Percentiles rank a stretch among this genome's conserved stretches.
phyloP scores from a whole-genome alignment of 73 alveolate genomes.

The Tetrahymena malaccensis region DNA sequence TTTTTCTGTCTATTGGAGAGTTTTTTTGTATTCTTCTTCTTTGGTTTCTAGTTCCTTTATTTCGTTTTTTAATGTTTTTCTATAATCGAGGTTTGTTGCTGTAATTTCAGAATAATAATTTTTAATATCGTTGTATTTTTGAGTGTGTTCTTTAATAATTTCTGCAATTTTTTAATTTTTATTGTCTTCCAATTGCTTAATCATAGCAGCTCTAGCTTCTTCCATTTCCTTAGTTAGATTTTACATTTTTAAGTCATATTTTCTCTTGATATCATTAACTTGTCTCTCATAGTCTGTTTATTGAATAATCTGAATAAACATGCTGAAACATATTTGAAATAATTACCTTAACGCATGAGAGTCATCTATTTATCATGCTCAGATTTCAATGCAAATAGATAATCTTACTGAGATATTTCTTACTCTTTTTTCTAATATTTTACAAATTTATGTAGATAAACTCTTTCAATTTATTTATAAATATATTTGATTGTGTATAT shows the following conservation, averaged over 20 bases:
- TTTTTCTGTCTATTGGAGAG: constrained; percentile 55
- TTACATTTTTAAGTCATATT: constrained; percentile 90
- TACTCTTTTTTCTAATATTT: constrained; percentile 71
- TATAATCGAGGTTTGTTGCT: constrained; percentile 87
- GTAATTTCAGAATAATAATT: constrained; percentile 92
- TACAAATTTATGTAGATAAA: not conserved
- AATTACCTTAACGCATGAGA: constrained; percentile 63
- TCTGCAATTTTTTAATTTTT: constrained; percentile 84
- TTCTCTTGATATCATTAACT: constrained; percentile 84
- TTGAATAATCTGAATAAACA: not conserved
- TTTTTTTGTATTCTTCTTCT: constrained; percentile 63
- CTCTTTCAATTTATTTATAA: not conserved
- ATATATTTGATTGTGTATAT: not conserved
- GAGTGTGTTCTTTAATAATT: constrained; percentile 81
- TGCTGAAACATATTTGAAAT: too few species aligned
- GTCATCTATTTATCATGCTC: constrained; percentile 87
- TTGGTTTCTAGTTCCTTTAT: constrained; percentile 71
- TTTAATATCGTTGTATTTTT: constrained; percentile 85
- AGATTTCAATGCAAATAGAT: constrained; percentile 82
- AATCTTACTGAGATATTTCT: constrained; percentile 88
- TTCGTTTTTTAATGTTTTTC: constrained; percentile 88
- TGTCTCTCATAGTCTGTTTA: constrained; percentile 76
- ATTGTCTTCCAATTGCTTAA: constrained; percentile 79
- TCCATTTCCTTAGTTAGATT: constrained; percentile 91
- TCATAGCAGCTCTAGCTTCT: constrained; percentile 76